Evolutionary conservation across 164 flowering plant genomes (phyloP).

Genomic region (Warburgia ugandensis): DNA sequence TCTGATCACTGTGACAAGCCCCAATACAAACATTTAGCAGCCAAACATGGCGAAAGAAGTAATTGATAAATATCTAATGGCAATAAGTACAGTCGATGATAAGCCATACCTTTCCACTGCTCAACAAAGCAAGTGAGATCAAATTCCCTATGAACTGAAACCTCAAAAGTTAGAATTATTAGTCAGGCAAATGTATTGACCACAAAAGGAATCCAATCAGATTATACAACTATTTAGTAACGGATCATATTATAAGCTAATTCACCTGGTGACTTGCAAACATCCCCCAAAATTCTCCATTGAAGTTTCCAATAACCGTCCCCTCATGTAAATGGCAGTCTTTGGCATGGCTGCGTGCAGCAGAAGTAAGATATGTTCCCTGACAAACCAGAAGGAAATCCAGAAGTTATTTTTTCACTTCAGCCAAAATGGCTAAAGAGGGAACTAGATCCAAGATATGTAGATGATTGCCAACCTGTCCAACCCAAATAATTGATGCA

Average conservation of each 20-base stretch:
- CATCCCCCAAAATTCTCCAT: conserved; percentile 91
- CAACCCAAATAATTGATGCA: conserved; percentile 98
- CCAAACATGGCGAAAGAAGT: background rate
- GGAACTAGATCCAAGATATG: no score
- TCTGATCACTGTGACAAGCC: no score
- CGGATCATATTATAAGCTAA: no score
- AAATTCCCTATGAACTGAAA: conserved; percentile 86
- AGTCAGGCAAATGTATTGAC: background rate
- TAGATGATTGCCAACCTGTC: conserved; percentile 52
- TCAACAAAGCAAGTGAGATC: conserved; percentile 56
- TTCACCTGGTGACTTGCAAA: conserved; percentile 86
- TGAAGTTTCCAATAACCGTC: conserved; percentile 75
- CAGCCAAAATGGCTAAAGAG: no score
- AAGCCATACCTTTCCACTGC: conserved; percentile 47
- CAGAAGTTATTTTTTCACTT: background rate
- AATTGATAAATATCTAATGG: background rate
- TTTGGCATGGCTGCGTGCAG: conserved; percentile 72
- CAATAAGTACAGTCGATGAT: no score
- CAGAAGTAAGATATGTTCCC: conserved; percentile 93
- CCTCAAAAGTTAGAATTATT: background rate
- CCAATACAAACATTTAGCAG: background rate
- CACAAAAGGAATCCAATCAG: background rate
- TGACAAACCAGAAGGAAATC: conserved; percentile 18
- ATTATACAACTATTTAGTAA: no score
- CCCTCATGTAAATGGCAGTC: conserved; percentile 66